Evolutionary conservation across 2,329 filamentous ascomycete species (phyloP).

Genomic region (Colletotrichum plurivorum): DNA sequence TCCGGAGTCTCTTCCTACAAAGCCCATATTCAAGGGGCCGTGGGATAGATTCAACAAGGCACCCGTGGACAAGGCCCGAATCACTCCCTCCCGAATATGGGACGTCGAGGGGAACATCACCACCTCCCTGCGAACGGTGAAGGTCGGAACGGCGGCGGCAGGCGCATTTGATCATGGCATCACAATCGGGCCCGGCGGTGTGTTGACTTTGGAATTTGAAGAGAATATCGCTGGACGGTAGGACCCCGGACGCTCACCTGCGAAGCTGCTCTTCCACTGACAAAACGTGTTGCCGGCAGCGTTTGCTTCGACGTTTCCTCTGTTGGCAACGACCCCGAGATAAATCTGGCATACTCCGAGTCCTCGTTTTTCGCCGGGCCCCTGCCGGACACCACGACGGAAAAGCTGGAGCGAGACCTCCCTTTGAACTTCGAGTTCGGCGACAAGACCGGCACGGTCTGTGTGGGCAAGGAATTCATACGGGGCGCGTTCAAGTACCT

Average conservation of each 20-base stretch:
- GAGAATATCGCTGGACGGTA: slow-evolving; percentile 58
- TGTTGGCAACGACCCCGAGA: slow-evolving; percentile 47
- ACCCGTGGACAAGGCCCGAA: slow-evolving; percentile 51
- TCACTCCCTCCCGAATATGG: slow-evolving; percentile 51
- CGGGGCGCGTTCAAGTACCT: slow-evolving; percentile 62
- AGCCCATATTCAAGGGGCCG: slow-evolving; percentile 54
- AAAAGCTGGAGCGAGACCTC: slow-evolving; percentile 43
- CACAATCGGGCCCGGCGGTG: slow-evolving; percentile 49
- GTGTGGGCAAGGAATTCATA: slow-evolving; percentile 48
- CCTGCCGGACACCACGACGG: slow-evolving; percentile 45
- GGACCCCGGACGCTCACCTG: neutral
- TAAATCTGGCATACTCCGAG: slow-evolving; percentile 44
- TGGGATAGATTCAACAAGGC: slow-evolving; percentile 57
- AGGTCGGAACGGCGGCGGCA: slow-evolving; percentile 32
- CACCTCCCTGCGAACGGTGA: slow-evolving; percentile 28
- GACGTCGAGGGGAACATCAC: slow-evolving; percentile 51
- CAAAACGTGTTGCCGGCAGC: slow-evolving; percentile 39
- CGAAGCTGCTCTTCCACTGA: neutral
- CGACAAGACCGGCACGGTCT: slow-evolving; percentile 48
- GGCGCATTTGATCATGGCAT: slow-evolving; percentile 41
- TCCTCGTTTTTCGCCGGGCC: slow-evolving; percentile 42
- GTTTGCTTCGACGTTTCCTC: slow-evolving; percentile 52
- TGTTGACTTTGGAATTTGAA: slow-evolving; percentile 55
- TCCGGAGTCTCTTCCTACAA: slow-evolving; percentile 45
- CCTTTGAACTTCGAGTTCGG: slow-evolving; percentile 47